phyloP scores from a whole-genome alignment of 805 yeast genomes.

The Sungouiella blattae region DNA sequence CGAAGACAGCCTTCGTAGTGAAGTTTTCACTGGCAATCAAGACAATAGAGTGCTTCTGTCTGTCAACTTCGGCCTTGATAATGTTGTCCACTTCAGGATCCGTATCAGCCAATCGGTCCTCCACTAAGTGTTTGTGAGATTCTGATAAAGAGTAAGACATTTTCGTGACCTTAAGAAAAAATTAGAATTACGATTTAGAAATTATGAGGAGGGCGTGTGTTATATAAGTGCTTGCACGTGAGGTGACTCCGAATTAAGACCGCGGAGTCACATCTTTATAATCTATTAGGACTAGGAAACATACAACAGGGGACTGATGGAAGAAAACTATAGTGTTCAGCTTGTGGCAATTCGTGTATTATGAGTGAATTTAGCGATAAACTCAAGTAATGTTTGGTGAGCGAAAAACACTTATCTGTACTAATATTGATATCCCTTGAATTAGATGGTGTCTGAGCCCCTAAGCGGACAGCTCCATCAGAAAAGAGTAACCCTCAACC shows the following conservation, averaged over 20 bases:
- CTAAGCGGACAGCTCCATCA: too few species aligned
- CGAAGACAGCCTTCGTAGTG: slow-evolving; percentile 94
- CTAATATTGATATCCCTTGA: too few species aligned
- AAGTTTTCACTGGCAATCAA: slow-evolving; percentile 96
- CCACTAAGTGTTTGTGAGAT: slow-evolving; percentile 50
- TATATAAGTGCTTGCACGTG: slow-evolving; percentile 4
- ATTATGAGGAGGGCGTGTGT: background rate
- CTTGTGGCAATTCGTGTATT: too few species aligned
- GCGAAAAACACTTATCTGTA: too few species aligned
- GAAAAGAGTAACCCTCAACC: slow-evolving; percentile 63
- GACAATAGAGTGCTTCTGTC: slow-evolving; percentile 92
- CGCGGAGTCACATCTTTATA: background rate
- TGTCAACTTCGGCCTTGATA: slow-evolving; percentile 73
- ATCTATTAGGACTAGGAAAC: too few species aligned
- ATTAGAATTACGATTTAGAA: background rate
- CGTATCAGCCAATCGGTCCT: slow-evolving; percentile 59
- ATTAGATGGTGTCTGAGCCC: too few species aligned
- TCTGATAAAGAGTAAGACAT: slow-evolving; percentile 48
- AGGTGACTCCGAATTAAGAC: slow-evolving; percentile 7
- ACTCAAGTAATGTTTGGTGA: too few species aligned
- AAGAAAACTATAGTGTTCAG: too few species aligned
- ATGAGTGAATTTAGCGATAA: too few species aligned
- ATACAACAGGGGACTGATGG: too few species aligned
- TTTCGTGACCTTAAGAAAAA: slow-evolving; percentile 1
- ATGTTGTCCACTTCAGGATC: slow-evolving; percentile 79